Base-by-base conservation (phyloP, 345 rosid species). In the Syzygium oleosum region DNA sequence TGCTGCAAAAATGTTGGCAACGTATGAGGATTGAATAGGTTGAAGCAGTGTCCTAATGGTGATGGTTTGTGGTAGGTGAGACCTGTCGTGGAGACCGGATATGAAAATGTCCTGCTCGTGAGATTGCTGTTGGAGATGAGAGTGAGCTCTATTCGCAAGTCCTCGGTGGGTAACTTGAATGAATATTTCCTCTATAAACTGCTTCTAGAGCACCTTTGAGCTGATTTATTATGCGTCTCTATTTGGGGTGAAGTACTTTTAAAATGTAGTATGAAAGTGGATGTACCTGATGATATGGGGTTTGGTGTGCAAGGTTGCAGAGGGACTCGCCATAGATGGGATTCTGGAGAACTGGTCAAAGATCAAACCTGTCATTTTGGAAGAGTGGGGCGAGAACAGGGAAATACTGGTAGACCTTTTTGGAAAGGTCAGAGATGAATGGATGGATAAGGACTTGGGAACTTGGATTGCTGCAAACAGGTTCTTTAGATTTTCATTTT, bases 401-500 rank as follows among this genome's bases (percentile, higher is more conserved):
- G 98, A 95, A 85, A 91, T 54, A 83, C 86, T 97, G 53, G 78
- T 97, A 5, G 95, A 94, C 86, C 96, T 96, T 85, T 97, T 96
- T 53, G 99, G 99, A 22, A 94, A 93, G 89, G 94, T 97, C 91
- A 93, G 98, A 90, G 99, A 97, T 91, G 95, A 96, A 88, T 97
- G 99, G 99, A 94, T 97, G 55, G 94, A 92, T 51, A 90, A 87
- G 22, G 98, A 95, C 90, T 90, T 96, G 92, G 85, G 92, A 10
- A 93, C 98, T 80, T 96, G 98, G 98, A 95, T 97, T 87, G 95
- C 94, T 92, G 99, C 99, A n/a, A 97, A 97, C 90, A 96, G 98
- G 99, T 95, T 91, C 52, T 52, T 27, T 17, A 34, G 46, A 53
- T 84, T 12, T 27, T 65, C 51, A n/a, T 52, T 52, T 65, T 77